Evolutionary conservation across 352 stramenopile genomes (phyloP).

Genomic region (Albugo laibachii): DNA sequence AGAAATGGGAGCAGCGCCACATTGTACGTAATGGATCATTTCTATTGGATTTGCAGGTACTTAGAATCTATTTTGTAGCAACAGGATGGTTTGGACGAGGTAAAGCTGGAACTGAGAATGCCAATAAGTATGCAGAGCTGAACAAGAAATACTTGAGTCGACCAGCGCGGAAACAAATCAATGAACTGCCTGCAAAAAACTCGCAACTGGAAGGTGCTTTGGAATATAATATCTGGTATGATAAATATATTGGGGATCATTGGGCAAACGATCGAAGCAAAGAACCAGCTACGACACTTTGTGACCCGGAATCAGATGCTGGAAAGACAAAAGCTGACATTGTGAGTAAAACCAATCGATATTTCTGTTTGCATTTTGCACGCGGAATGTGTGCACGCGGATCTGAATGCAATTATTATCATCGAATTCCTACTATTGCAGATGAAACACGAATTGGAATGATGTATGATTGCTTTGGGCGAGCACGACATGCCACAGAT

Average conservation of each 20-base stretch:
- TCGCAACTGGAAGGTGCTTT: slow-evolving; percentile 79
- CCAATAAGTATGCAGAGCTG: slow-evolving; percentile 56
- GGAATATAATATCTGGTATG: slow-evolving; percentile 94
- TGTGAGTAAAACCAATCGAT: slow-evolving; percentile 63
- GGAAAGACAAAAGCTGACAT: slow-evolving; percentile 83
- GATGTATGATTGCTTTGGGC: slow-evolving; percentile 85
- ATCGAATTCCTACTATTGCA: slow-evolving; percentile 59
- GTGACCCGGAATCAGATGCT: slow-evolving; percentile 63
- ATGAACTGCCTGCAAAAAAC: slow-evolving; percentile 72
- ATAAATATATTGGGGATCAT: slow-evolving; percentile 84
- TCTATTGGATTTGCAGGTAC: not conserved
- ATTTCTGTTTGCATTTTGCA: slow-evolving; percentile 87
- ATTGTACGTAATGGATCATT: slow-evolving; percentile 12
- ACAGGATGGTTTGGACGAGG: slow-evolving; percentile 89
- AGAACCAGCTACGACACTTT: slow-evolving; percentile 76
- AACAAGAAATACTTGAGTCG: slow-evolving; percentile 72
- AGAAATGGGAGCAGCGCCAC: slow-evolving; percentile 81
- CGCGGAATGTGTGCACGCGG: slow-evolving; percentile 80
- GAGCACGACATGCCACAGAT: slow-evolving; percentile 79
- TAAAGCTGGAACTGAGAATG: slow-evolving; percentile 39
- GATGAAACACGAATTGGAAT: slow-evolving; percentile 63
- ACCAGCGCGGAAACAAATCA: slow-evolving; percentile 80
- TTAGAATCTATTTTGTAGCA: slow-evolving; percentile 10
- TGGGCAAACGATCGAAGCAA: slow-evolving; percentile 69
- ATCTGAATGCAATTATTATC: slow-evolving; percentile 83